phyloP scores from a whole-genome alignment of 257 asterid genomes.

The Echium plantagineum region DNA sequence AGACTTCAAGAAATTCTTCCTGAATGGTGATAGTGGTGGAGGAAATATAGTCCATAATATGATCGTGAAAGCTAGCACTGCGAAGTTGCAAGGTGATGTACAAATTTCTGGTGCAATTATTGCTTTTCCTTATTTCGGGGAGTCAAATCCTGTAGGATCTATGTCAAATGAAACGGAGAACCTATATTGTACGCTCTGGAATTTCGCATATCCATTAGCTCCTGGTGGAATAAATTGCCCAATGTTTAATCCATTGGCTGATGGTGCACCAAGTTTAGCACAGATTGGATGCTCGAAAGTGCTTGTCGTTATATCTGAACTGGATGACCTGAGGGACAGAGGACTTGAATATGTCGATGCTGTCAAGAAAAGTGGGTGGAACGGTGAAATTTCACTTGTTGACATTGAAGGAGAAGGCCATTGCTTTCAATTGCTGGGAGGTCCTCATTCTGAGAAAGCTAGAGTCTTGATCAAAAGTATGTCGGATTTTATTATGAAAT shows the following conservation, averaged over 20 bases:
- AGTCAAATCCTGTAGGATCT: background rate
- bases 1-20: conserved; percentile 2
- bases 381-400: conserved; percentile 11
- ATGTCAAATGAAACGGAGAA: background rate
- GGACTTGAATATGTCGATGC: conserved; percentile 10
- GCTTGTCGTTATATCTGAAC: conserved; percentile 7
- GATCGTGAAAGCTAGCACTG: conserved; percentile 10
- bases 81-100: background rate
- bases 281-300: conserved; percentile 8
- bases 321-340: conserved; percentile 5
- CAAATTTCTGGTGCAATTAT: conserved; percentile 15
- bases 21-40: conserved; percentile 27
- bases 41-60: conserved; percentile 19
- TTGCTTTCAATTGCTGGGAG: conserved; percentile 13
- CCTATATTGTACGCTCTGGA: conserved; percentile 6
- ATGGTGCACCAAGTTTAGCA: conserved; percentile 3
- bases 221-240: conserved; percentile 17
- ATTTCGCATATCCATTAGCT: conserved; percentile 15
- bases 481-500: background rate
- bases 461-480: conserved; percentile 2
- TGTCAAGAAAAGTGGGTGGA: conserved; percentile 18
- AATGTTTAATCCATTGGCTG: conserved; percentile 15
- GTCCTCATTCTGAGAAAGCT: conserved; percentile 6
- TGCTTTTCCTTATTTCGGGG: conserved; percentile 12
- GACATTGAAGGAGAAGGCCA: conserved; percentile 18